Evolutionary conservation across 1,139 yeast genomes (phyloP).

Genomic region (Hansenula sp.): DNA sequence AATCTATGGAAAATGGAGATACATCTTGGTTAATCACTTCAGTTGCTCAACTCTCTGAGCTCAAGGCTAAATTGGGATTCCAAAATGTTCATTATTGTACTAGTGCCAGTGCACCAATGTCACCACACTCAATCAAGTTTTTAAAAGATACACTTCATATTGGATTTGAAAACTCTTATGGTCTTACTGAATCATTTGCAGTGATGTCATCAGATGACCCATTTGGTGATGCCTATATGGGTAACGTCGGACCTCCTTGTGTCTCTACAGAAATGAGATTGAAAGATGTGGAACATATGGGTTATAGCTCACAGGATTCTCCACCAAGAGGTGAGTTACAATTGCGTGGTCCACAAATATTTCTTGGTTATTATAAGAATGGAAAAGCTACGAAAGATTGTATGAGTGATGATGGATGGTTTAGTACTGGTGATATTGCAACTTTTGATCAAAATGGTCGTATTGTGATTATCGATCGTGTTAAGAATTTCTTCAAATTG

Average conservation of each 20-base stretch:
- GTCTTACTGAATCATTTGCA: slow-evolving; percentile 61
- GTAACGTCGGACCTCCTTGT: slow-evolving; percentile 48
- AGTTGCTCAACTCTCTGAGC: slow-evolving; percentile 2
- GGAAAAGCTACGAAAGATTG: slow-evolving; percentile 39
- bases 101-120: slow-evolving; percentile 46
- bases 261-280: slow-evolving; percentile 43
- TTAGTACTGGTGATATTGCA: slow-evolving; percentile 62
- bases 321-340: slow-evolving; percentile 44
- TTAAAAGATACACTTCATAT: slow-evolving; percentile 46
- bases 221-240: slow-evolving; percentile 39
- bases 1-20: slow-evolving; percentile 3
- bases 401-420: slow-evolving; percentile 56
- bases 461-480: slow-evolving; percentile 53
- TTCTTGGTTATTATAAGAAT: slow-evolving; percentile 50
- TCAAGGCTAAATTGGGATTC: slow-evolving; percentile 13
- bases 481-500: slow-evolving; percentile 60
- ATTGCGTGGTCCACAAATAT: slow-evolving; percentile 54
- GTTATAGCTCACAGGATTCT: slow-evolving; percentile 44
- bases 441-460: slow-evolving; percentile 41
- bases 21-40: slow-evolving; percentile 2
- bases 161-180: slow-evolving; percentile 58
- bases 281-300: slow-evolving; percentile 52
- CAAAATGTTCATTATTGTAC: slow-evolving; percentile 25
- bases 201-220: slow-evolving; percentile 39
- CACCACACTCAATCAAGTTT: slow-evolving; percentile 42